phyloP scores from a whole-genome alignment of 495 filamentous ascomycete species.

The Jackrogersella multiformis region DNA sequence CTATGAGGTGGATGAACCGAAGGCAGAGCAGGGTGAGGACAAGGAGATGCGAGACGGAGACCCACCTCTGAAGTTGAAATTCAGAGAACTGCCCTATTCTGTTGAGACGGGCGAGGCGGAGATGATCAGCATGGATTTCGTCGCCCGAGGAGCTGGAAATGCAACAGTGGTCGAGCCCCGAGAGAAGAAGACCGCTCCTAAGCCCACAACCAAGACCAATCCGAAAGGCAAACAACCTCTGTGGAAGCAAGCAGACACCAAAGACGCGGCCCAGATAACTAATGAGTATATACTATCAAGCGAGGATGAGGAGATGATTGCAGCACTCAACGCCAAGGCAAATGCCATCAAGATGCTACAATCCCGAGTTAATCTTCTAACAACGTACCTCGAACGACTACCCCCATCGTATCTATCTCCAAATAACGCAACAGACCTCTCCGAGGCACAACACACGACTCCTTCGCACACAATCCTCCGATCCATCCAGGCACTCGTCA shows the following conservation, averaged over 20 bases:
- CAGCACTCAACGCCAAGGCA: conserved; percentile 78
- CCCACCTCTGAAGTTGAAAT: conserved; percentile 68
- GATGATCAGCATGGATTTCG: conserved; percentile 95
- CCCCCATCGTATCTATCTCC: conserved; percentile 68
- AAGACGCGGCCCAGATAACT: conserved; percentile 42
- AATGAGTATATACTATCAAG: conserved; percentile 67
- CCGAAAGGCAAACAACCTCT: conserved; percentile 58
- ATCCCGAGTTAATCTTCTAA: conserved; percentile 82
- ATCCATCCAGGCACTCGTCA: conserved; percentile 70
- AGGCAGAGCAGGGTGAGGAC: conserved; percentile 65
- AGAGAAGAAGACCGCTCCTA: conserved; percentile 50
- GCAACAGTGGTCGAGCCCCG: conserved; percentile 67
- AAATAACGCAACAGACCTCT: conserved; percentile 46
- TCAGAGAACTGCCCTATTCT: conserved; percentile 83
- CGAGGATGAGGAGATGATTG: conserved; percentile 79
- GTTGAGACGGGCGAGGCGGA: conserved; percentile 95
- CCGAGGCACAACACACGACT: conserved; percentile 54
- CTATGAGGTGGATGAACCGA: conserved; percentile 68
- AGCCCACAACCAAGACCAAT: conserved; percentile 45
- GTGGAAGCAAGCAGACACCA: conserved; percentile 40
- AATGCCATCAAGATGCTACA: conserved; percentile 95
- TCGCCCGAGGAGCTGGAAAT: conserved; percentile 82
- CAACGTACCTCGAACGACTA: conserved; percentile 78
- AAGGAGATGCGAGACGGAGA: conserved; percentile 81
- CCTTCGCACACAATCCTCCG: conserved; percentile 71